These are phyloP conservation scores for Backusella mclennaniae DNA, from an alignment of 192 early-diverging fungal species.

Conservation along the genomic window DNA sequence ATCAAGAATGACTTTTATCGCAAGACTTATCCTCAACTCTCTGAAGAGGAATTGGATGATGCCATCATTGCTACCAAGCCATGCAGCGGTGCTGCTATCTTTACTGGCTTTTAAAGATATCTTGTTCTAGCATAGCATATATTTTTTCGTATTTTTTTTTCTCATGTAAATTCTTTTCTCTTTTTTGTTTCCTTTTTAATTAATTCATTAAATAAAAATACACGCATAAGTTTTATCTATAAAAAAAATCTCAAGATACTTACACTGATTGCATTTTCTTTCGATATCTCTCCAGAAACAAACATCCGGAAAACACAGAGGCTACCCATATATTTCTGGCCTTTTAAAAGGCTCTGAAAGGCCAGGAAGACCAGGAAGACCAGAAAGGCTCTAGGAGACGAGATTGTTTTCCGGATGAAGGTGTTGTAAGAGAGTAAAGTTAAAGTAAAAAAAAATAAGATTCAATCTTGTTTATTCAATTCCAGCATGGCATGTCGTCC, in stretches of 20 bases:
- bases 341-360: too few relatives aligned
- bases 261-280: background rate
- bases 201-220: background rate
- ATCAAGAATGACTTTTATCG: constrained; percentile 69
- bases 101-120: constrained; percentile 30
- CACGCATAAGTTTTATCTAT: background rate
- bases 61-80: constrained; percentile 52
- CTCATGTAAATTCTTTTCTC: background rate
- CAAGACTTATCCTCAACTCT: constrained; percentile 50
- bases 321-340: too few relatives aligned
- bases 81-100: constrained; percentile 44
- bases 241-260: background rate
- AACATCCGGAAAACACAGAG: too few relatives aligned
- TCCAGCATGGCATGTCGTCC: background rate
- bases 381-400: too few relatives aligned
- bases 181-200: background rate
- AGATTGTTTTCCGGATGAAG: too few relatives aligned
- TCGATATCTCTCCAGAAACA: background rate
- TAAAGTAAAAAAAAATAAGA: background rate
- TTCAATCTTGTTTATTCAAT: background rate
- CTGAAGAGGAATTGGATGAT: constrained; percentile 45
- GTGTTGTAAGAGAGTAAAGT: background rate
- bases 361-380: too few relatives aligned
- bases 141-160: background rate
- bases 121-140: background rate